phyloP scores from a whole-genome alignment of 1,284 basidiomycete genomes.

The Heterobasidion irregulare region DNA sequence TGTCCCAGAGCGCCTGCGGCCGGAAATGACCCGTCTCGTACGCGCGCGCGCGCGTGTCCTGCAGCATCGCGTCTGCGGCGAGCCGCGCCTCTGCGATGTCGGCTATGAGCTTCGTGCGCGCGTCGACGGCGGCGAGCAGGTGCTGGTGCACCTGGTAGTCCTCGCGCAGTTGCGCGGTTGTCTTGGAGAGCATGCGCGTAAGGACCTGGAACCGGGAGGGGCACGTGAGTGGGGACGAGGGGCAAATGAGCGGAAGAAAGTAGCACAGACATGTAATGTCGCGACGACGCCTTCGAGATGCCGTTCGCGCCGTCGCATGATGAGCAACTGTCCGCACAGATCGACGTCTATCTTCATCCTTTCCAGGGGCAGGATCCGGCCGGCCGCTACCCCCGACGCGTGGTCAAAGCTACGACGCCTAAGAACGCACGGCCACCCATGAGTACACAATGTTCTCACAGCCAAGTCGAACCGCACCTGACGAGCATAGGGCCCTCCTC shows the following conservation, averaged over 20 bases:
- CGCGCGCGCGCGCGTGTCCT: conserved; percentile 56
- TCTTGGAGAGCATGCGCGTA: conserved; percentile 38
- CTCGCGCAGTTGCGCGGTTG: conserved; percentile 44
- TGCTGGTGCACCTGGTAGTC: conserved; percentile 45
- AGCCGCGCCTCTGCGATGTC: conserved; percentile 40
- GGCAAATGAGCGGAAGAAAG: background rate
- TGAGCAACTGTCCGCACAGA: conserved; percentile 62
- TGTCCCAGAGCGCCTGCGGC: conserved; percentile 56
- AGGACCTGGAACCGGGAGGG: conserved; percentile 31
- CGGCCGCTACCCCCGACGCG: conserved; percentile 31
- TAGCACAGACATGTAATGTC: conserved; percentile 28
- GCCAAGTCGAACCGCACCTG: background rate
- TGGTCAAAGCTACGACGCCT: conserved; percentile 61
- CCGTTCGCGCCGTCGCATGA: conserved; percentile 56
- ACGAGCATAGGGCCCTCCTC: background rate
- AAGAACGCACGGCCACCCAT: background rate
- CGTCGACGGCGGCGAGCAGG: conserved; percentile 36
- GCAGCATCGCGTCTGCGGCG: conserved; percentile 42
- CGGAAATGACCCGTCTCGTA: conserved; percentile 67
- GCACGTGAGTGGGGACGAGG: background rate
- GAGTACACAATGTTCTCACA: background rate
- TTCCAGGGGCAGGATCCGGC: conserved; percentile 43
- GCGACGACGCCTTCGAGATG: conserved; percentile 38
- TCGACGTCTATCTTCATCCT: conserved; percentile 71
- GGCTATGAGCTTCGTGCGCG: conserved; percentile 35